phyloP scores from a whole-genome alignment of 345 rosid species.

The Atalantia buxifolia region DNA sequence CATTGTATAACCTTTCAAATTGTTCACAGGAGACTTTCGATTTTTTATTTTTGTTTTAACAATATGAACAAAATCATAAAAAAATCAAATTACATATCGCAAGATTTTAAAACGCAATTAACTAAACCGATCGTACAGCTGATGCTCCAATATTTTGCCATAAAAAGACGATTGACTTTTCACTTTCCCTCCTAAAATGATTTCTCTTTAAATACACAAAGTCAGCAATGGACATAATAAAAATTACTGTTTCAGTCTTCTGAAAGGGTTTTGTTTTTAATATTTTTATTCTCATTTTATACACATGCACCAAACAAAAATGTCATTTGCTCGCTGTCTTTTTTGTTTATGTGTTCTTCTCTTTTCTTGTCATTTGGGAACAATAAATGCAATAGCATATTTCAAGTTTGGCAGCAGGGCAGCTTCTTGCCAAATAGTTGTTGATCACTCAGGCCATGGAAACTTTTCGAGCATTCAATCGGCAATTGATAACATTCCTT shows the following conservation, averaged over 20 bases:
- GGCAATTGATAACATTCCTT: constrained; percentile 57
- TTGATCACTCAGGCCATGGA: constrained; percentile 50
- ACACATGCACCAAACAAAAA: background rate
- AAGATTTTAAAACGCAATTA: background rate
- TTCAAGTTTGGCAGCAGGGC: background rate
- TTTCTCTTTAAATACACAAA: background rate
- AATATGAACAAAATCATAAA: background rate
- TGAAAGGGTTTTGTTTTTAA: background rate
- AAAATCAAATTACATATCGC: background rate
- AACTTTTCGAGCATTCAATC: constrained; percentile 53
- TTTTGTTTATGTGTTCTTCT: background rate
- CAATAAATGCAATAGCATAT: background rate
- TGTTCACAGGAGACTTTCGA: background rate
- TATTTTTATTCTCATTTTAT: background rate
- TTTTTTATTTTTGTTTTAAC: background rate
- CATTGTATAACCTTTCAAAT: background rate
- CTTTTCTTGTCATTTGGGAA: background rate
- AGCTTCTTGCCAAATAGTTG: constrained; percentile 11
- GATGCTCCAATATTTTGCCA: background rate
- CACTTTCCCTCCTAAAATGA: background rate
- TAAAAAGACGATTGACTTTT: background rate
- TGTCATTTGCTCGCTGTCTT: background rate
- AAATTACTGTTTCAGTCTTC: background rate
- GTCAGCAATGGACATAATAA: background rate
- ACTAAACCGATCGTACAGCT: background rate